A percentile compares a stretch with the other conserved stretches of the same genome.
These are phyloP conservation scores for Erythrophleum fordii DNA, from an alignment of 306 rosid species.

Conservation along the genomic window DNA sequence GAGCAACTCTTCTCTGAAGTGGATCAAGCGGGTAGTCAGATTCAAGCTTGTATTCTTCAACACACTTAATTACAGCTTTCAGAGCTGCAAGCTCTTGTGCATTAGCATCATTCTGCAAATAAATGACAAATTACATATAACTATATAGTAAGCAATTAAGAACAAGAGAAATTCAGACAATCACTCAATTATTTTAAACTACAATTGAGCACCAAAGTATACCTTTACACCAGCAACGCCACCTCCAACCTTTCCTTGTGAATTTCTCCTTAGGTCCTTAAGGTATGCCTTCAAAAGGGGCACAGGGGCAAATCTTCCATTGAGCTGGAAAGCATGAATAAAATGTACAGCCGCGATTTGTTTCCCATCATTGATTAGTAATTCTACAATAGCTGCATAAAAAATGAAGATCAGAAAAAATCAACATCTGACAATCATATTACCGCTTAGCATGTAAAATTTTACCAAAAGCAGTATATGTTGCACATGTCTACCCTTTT, in stretches of 20 bases:
- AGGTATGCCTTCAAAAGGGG: conserved; percentile 75
- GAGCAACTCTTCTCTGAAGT: conserved; percentile 73
- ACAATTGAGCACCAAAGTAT: conserved; percentile 15
- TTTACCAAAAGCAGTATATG: conserved; percentile 34
- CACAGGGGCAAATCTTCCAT: conserved; percentile 68
- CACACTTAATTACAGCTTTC: conserved; percentile 58
- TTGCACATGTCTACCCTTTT: conserved; percentile 28
- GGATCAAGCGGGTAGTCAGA: conserved; percentile 82
- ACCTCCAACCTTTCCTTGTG: conserved; percentile 69
- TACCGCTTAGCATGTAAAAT: conserved; percentile 25
- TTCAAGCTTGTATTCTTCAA: conserved; percentile 71
- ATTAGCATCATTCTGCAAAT: conserved; percentile 56
- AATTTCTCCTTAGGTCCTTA: conserved; percentile 73
- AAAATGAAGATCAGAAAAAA: conserved; percentile 25
- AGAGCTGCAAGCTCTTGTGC: conserved; percentile 68
- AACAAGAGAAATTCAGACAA: conserved; percentile 25
- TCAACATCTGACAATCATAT: conserved; percentile 34
- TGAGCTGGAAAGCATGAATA: conserved; percentile 68
- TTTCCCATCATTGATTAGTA: conserved; percentile 55
- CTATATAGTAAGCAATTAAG: conserved; percentile 20
- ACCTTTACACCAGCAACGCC: conserved; percentile 61
- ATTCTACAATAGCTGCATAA: conserved; percentile 64
- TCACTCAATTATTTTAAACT: conserved; percentile 26
- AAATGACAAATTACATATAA: conserved; percentile 17
- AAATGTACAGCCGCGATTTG: conserved; percentile 72